Conservation (phyloP, 371 early-diverging fungal species). For the Paraphysoderma sedebokerense region DNA sequence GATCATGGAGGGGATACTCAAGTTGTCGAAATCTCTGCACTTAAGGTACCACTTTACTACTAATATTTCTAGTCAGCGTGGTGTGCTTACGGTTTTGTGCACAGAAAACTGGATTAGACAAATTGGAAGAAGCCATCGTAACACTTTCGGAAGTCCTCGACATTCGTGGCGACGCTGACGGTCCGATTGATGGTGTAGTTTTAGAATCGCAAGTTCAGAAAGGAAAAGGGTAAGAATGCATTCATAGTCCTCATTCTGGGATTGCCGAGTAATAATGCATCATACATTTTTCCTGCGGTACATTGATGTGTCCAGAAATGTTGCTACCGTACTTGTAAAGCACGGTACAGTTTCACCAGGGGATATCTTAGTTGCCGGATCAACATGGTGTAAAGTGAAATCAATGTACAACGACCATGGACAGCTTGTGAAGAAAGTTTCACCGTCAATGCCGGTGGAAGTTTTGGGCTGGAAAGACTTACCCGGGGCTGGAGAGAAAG, state of each 20-base stretch:
- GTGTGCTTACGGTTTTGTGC: not conserved
- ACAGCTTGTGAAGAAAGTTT: constrained; percentile 45
- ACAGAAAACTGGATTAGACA: constrained; percentile 60
- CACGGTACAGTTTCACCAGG: constrained; percentile 69
- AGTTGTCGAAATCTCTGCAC: constrained; percentile 69
- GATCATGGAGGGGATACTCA: constrained; percentile 90
- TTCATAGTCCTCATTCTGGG: not conserved
- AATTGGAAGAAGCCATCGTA: constrained; percentile 71
- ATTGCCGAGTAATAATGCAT: not conserved
- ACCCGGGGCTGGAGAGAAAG: constrained; percentile 78
- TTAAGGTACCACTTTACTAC: constrained; percentile 27
- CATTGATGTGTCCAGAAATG: constrained; percentile 28
- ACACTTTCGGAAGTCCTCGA: constrained; percentile 73
- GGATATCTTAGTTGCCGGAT: constrained; percentile 60
- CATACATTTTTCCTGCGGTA: not conserved
- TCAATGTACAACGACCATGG: constrained; percentile 65
- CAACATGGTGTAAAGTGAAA: constrained; percentile 75
- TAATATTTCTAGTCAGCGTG: no score
- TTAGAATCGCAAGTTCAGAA: constrained; percentile 77
- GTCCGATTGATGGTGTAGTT: constrained; percentile 59
- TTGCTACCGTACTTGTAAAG: constrained; percentile 70
- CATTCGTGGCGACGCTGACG: constrained; percentile 55
- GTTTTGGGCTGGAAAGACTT: constrained; percentile 86
- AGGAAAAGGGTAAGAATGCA: constrained; percentile 38
- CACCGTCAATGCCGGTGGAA: constrained; percentile 74